phyloP scores from a whole-genome alignment of 805 yeast species.

The Yamadazyma paraphyllophila region DNA sequence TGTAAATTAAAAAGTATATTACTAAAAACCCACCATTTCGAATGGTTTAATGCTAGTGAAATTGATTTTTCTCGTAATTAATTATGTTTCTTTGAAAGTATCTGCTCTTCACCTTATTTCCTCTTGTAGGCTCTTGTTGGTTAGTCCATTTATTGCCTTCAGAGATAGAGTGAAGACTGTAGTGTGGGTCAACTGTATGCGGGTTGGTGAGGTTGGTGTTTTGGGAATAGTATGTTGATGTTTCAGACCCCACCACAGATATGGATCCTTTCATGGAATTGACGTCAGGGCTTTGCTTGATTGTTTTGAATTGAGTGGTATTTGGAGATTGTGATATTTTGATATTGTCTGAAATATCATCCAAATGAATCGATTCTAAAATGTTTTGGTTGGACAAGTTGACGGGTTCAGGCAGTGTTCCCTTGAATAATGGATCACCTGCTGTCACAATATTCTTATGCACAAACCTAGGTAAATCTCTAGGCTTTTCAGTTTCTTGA shows the following conservation, averaged over 20 bases:
- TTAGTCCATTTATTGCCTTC: not conserved
- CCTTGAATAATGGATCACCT: slow-evolving; percentile 9
- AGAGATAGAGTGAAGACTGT: slow-evolving; percentile 2
- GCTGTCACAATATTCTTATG: slow-evolving; percentile 15
- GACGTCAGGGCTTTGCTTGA: slow-evolving; percentile 7
- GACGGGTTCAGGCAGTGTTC: not conserved
- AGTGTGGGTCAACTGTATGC: slow-evolving; percentile 1
- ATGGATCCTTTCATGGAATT: slow-evolving; percentile 22
- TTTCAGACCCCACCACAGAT: slow-evolving; percentile 9
- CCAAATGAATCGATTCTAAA: slow-evolving; percentile 4
- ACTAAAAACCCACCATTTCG: not conserved
- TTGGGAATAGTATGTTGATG: slow-evolving; percentile 9
- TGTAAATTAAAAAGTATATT: not conserved
- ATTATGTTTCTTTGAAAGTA: not conserved
- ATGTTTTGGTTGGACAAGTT: slow-evolving; percentile 8
- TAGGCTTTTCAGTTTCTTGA: slow-evolving; percentile 8
- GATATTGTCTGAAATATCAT: not conserved
- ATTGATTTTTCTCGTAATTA: not conserved
- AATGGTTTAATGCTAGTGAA: not conserved
- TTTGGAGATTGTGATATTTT: not conserved
- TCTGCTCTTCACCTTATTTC: not conserved
- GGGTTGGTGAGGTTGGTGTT: not conserved
- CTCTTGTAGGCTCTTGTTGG: not conserved
- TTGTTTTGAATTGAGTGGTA: not conserved
- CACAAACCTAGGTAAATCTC: slow-evolving; percentile 10